A percentile compares a stretch with the other conserved stretches of the same genome.
phyloP scores from a whole-genome alignment of 2,329 filamentous ascomycete genomes.

The Talaromyces atroroseus region DNA sequence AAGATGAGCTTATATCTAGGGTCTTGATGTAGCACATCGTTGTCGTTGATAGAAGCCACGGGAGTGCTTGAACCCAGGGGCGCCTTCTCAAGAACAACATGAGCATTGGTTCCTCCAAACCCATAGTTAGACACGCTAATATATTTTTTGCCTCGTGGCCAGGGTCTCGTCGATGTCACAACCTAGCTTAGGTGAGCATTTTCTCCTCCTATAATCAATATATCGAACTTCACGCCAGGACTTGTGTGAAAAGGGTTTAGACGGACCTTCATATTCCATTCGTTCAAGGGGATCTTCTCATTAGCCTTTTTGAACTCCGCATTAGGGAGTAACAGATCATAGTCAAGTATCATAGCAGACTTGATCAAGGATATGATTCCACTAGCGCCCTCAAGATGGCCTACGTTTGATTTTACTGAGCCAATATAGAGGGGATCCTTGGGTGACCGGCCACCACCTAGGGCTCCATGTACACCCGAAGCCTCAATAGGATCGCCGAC shows the following conservation, averaged over 20 bases:
- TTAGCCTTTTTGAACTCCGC: conserved; percentile 18
- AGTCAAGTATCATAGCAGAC: conserved; percentile 18
- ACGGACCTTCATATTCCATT: conserved; percentile 13
- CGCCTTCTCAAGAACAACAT: conserved; percentile 21
- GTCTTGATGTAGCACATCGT: conserved; percentile 12
- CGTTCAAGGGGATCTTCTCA: conserved; percentile 15
- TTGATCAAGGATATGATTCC: conserved; percentile 21
- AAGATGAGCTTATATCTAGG: conserved; percentile 14
- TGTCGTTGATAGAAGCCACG: conserved; percentile 6
- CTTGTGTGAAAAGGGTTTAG: not conserved
- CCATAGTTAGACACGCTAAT: conserved; percentile 43
- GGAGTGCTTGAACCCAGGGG: conserved; percentile 9
- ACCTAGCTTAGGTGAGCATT: not conserved
- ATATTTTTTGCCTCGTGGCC: conserved; percentile 24
- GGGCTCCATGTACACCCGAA: conserved; percentile 25
- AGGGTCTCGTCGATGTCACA: conserved; percentile 23
- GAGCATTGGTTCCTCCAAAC: conserved; percentile 34
- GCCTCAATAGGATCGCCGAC: conserved; percentile 39
- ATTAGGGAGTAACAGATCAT: conserved; percentile 22
- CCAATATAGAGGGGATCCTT: conserved; percentile 17
- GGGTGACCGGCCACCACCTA: conserved; percentile 2
- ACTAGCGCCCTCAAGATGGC: conserved; percentile 18
- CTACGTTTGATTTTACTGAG: conserved; percentile 24
- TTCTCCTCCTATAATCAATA: not conserved
- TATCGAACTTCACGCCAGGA: not conserved